Evolutionary conservation across 163 green algal species (phyloP), one percentile per base, ranked within the genome.

Genomic region (Prototheca stagnorum): DNA sequence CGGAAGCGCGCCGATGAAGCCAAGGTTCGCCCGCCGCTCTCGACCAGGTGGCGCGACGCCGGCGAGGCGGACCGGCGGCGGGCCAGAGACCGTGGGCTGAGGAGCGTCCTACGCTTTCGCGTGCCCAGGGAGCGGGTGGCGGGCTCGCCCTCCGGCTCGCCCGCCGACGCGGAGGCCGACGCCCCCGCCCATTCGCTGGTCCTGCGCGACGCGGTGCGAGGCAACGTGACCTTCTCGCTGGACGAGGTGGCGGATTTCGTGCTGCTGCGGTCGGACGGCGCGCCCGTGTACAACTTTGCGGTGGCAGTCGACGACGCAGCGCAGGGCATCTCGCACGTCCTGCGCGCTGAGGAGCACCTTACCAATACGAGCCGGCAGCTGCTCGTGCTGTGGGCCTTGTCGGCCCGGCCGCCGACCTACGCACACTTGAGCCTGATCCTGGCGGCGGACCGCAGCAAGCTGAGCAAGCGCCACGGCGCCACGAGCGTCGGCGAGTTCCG

Each of bases 221-320:
- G 85, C 15, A 71, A 92, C 31, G 87, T 99, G 36, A 65, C 64
- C 9, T 98, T 84, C 81, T 88, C 88, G 70, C 95, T 81, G 3
- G 74, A 95, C 74, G 95, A 80, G 2, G 66, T 99, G 46, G 91
- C 91, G 21, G 91, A 99, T 74, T 99, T 99, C 74, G 80, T 99
- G 8, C 64, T 98, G 42, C 70, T 98, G 58, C 76, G 91, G 34
- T 93, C 77, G 61, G 95, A 94, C 61, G 91, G 91, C 33, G 67
- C 94, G 53, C 91, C 91, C 6, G 84, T 99, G 15, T 99, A 99
- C 76, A 99, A 99, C 74, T 99, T 99, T 63, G 97, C 88, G 51
- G 90, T 97, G 15, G 88, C 91, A 5, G 72, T 98, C 8, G 91
- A 99, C 56, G 91, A 99, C 58, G 86, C 82, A 11, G 66, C 86